These are phyloP conservation scores for Davidsoniella neocaledoniae DNA, from an alignment of 2,329 filamentous ascomycete genomes.

Conservation along the genomic window DNA sequence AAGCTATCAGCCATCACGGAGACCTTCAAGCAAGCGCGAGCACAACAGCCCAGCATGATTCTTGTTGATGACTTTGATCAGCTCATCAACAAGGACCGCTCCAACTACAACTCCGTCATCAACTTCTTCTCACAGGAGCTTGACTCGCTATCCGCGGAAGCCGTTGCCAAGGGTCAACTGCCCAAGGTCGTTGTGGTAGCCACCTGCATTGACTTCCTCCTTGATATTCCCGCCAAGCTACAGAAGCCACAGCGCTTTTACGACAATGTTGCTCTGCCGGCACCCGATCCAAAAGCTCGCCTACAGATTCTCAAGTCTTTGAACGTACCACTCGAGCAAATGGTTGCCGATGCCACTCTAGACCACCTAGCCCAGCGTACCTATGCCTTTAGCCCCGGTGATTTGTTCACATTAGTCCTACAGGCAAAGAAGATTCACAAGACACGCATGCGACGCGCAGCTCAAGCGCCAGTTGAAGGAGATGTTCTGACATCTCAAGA, in stretches of 20 bases:
- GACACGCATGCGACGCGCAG: constrained; percentile 17
- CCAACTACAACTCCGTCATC: constrained; percentile 32
- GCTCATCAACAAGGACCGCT: constrained; percentile 44
- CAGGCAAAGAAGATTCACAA: constrained; percentile 18
- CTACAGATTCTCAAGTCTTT: constrained; percentile 56
- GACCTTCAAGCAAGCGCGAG: constrained; percentile 50
- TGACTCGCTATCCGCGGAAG: constrained; percentile 31
- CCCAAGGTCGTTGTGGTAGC: constrained; percentile 56
- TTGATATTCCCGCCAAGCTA: constrained; percentile 54
- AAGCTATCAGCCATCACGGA: constrained; percentile 46
- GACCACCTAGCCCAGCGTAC: constrained; percentile 53
- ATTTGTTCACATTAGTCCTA: constrained; percentile 48
- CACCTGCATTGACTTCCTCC: constrained; percentile 52
- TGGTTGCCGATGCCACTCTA: constrained; percentile 34
- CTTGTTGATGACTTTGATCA: constrained; percentile 63
- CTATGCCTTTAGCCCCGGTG: constrained; percentile 72
- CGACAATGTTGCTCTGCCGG: constrained; percentile 53
- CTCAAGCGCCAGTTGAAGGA: constrained; percentile 31
- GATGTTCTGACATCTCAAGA: constrained; percentile 27
- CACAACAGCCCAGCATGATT: constrained; percentile 57
- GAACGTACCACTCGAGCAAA: constrained; percentile 28
- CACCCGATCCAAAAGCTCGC: constrained; percentile 56
- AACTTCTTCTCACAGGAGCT: constrained; percentile 37
- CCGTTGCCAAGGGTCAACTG: constrained; percentile 21
- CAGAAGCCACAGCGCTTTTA: constrained; percentile 48